Conservation (phyloP, 495 filamentous ascomycete genomes). For the Daldinia caldariorum region DNA sequence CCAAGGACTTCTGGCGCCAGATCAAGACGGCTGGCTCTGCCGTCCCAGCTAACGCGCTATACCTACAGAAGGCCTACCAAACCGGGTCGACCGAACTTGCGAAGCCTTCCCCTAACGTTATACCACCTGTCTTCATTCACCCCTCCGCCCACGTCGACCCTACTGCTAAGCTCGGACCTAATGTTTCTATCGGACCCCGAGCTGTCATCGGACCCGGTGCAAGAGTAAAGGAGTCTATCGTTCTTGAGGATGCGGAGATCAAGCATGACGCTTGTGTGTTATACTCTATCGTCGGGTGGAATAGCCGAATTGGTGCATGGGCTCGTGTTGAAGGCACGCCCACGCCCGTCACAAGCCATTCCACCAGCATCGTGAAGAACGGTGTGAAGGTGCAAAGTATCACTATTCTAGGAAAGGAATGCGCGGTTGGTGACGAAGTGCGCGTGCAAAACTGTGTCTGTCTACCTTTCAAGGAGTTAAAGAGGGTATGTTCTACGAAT, state of each 20-base stretch:
- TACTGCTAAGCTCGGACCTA: constrained; percentile 94
- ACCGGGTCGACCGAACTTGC: constrained; percentile 82
- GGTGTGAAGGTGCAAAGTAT: constrained; percentile 99
- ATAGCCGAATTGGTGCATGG: constrained; percentile 95
- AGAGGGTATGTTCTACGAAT: constrained; percentile 76
- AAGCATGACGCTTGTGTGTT: constrained; percentile 97
- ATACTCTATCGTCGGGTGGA: constrained; percentile 98
- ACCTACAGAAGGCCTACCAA: constrained; percentile 95
- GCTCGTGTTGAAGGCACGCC: constrained; percentile 97
- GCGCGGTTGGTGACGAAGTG: constrained; percentile 92
- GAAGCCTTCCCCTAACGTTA: constrained; percentile 84
- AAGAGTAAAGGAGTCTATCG: constrained; percentile 94
- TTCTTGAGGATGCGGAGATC: constrained; percentile 94
- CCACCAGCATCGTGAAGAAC: constrained; percentile 94
- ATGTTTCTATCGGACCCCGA: constrained; percentile 93
- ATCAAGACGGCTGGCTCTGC: constrained; percentile 99
- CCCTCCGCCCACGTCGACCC: constrained; percentile 93
- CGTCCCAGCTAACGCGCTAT: constrained; percentile 96
- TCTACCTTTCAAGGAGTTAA: constrained; percentile 97
- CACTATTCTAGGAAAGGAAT: constrained; percentile 97
- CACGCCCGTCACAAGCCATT: constrained; percentile 87
- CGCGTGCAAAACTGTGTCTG: constrained; percentile 98
- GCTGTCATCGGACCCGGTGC: constrained; percentile 85
- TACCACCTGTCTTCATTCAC: constrained; percentile 96
- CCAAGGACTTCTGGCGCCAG: constrained; percentile 99